Evolutionary conservation across 257 asterid species (phyloP).

Genomic region (Fraxinus americana): DNA sequence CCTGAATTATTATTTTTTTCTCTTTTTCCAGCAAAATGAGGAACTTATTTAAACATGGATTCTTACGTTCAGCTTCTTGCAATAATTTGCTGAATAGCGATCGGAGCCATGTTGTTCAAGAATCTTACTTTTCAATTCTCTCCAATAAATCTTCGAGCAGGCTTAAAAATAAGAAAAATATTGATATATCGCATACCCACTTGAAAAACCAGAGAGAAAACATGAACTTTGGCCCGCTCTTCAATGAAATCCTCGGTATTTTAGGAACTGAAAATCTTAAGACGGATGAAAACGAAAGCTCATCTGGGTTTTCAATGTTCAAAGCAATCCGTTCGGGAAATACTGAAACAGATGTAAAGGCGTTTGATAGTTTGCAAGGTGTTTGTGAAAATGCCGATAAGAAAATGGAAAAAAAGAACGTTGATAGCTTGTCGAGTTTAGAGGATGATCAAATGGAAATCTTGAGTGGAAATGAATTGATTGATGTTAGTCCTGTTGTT

Average conservation of each 20-base stretch:
- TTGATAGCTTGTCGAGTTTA: conserved; percentile 18
- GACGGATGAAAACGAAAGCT: conserved; percentile 25
- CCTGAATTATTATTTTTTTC: no score
- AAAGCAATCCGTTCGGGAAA: conserved; percentile 25
- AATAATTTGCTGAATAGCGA: conserved; percentile 15
- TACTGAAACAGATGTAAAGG: background rate
- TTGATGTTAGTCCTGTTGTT: conserved; percentile 67
- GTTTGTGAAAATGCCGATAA: conserved; percentile 64
- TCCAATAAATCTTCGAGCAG: conserved; percentile 29
- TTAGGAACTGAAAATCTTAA: conserved; percentile 46
- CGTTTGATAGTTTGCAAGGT: conserved; percentile 31
- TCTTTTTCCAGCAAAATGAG: conserved; percentile 29
- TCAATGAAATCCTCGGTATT: conserved; percentile 69
- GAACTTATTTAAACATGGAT: conserved; percentile 28
- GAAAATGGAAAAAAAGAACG: conserved; percentile 20
- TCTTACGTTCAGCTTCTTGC: conserved; percentile 29
- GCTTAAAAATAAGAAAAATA: conserved; percentile 33
- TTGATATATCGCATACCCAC: conserved; percentile 17
- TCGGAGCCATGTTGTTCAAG: conserved; percentile 30
- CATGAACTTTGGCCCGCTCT: conserved; percentile 47
- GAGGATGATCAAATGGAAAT: conserved; percentile 7
- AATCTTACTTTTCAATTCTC: conserved; percentile 28
- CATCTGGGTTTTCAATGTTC: conserved; percentile 26
- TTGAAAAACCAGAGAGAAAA: conserved; percentile 27
- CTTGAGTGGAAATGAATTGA: conserved; percentile 26